Evolutionary conservation across 805 yeast genomes (phyloP).

Genomic region (Saccharomyces paradoxus): DNA sequence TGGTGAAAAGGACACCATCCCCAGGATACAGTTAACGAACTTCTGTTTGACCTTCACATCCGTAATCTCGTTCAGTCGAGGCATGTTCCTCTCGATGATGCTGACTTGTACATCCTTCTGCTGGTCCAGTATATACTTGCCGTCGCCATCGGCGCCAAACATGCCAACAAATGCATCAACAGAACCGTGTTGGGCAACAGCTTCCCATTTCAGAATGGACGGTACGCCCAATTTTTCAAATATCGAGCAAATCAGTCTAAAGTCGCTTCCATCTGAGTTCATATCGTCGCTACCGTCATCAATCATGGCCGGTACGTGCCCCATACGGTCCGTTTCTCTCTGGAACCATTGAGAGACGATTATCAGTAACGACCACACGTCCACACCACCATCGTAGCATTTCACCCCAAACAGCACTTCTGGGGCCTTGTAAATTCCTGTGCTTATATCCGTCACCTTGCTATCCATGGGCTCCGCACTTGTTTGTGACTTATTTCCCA

Average conservation of each 20-base stretch:
- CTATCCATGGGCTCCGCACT: constrained; percentile 21
- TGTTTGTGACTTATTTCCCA: constrained; percentile 16
- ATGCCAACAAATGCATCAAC: constrained; percentile 27
- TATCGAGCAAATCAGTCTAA: constrained; percentile 49
- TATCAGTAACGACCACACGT: constrained; percentile 67
- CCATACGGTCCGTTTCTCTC: constrained; percentile 13
- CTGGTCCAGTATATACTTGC: constrained; percentile 14
- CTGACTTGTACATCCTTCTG: constrained; percentile 5
- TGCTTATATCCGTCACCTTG: constrained; percentile 46
- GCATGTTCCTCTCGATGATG: constrained; percentile 13
- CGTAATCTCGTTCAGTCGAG: constrained; percentile 14
- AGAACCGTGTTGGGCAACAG: constrained; percentile 26
- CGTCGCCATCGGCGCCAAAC: constrained; percentile 27
- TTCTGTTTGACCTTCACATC: constrained; percentile 4
- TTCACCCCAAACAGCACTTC: constrained; percentile 58
- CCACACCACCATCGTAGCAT: constrained; percentile 48
- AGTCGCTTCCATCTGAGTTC: constrained; percentile 40
- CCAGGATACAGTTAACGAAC: constrained; percentile 32
- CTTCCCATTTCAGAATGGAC: constrained; percentile 34
- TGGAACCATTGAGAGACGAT: constrained; percentile 46
- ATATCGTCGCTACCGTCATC: constrained; percentile 21
- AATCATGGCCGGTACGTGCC: constrained; percentile 19
- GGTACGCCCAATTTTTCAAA: constrained; percentile 61
- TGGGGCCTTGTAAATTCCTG: constrained; percentile 68
- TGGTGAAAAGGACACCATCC: constrained; percentile 41